Evolutionary conservation across 345 rosid species (phyloP).

Genomic region (Anastatica hierochuntica): DNA sequence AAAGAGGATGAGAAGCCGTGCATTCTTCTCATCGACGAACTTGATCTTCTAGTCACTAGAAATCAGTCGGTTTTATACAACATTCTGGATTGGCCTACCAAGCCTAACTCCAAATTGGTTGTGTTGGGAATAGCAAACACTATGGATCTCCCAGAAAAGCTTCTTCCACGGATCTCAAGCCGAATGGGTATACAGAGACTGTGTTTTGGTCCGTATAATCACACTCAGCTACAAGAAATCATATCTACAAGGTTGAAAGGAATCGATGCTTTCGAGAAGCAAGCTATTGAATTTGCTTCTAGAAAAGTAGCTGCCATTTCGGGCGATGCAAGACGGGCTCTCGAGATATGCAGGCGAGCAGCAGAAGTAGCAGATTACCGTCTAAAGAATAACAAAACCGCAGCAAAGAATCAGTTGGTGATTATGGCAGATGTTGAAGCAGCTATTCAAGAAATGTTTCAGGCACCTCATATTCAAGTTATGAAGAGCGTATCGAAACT

Average conservation of each 20-base stretch:
- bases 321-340: slow-evolving; percentile 94
- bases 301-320: slow-evolving; percentile 97
- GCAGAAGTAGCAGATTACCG: slow-evolving; percentile 84
- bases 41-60: slow-evolving; percentile 91
- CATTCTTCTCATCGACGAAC: slow-evolving; percentile 92
- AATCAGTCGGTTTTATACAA: slow-evolving; percentile 89
- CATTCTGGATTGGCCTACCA: slow-evolving; percentile 95
- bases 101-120: slow-evolving; percentile 67
- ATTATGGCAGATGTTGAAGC: slow-evolving; percentile 76
- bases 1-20: slow-evolving; percentile 66
- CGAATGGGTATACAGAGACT: slow-evolving; percentile 95
- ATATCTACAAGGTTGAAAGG: slow-evolving; percentile 72
- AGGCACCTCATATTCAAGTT: slow-evolving; percentile 95
- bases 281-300: slow-evolving; percentile 91
- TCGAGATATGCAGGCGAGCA: slow-evolving; percentile 96
- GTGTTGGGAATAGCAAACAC: slow-evolving; percentile 97
- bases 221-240: slow-evolving; percentile 92
- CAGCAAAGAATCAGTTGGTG: slow-evolving; percentile 57
- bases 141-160: slow-evolving; percentile 97
- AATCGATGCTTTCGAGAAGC: slow-evolving; percentile 77
- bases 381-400: slow-evolving; percentile 32
- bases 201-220: slow-evolving; percentile 88
- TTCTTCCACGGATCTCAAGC: slow-evolving; percentile 96
- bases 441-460: slow-evolving; percentile 95
- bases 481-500: slow-evolving; percentile 64